Base-by-base conservation (phyloP, 1,284 basidiomycete genomes). In the Microbotryum lychnidis-dioicae region DNA sequence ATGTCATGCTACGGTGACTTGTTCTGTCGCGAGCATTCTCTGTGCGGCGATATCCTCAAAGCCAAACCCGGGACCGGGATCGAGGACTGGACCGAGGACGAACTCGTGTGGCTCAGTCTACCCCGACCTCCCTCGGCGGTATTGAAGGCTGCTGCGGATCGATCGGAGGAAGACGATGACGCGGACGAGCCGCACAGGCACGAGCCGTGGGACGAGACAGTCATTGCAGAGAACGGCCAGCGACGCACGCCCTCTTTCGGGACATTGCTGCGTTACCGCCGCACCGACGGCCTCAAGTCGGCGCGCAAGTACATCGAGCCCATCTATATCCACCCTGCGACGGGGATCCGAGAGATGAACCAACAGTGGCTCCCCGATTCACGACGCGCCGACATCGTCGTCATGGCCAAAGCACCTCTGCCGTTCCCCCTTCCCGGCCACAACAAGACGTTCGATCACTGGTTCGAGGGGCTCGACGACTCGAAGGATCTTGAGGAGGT, bases 11-110 rank as follows among this genome's bases (percentile, higher is more conserved):
- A 72, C 57, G 72, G 72, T 23, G 72, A 73, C 50, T 27, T 72
- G 54, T 74, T 73, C 53, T 74, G 73, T 63, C 70, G 69, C 56
- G 69, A 72, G 55, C 73, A 74, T 50, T 59, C 56, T 3, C 68
- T 74, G 10, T 74, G 73, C 49, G 62, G 63, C 2, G 66, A 67
- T 18, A 55, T 68, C 9, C 50, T 72, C 31, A 23, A 46, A 27
- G 45, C 29, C 27, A 45, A 47, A 23, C 18, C 23, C 4, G 18
- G 31, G 42, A 50, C 31, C 25, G 44, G 50, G 31, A 50, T 63
- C 20, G 67, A 68, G 33, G 31, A 57, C 18, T 68, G 68, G 52
- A 52, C 57, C n/a, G 54, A 50, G 16, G 72, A 73, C 56, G 58
- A 64, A n/a, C 47, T 58, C 20, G 66, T 72, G 20, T 71, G 62